phyloP scores from a whole-genome alignment of 495 filamentous ascomycete genomes.

The Ramalina intermedia region DNA sequence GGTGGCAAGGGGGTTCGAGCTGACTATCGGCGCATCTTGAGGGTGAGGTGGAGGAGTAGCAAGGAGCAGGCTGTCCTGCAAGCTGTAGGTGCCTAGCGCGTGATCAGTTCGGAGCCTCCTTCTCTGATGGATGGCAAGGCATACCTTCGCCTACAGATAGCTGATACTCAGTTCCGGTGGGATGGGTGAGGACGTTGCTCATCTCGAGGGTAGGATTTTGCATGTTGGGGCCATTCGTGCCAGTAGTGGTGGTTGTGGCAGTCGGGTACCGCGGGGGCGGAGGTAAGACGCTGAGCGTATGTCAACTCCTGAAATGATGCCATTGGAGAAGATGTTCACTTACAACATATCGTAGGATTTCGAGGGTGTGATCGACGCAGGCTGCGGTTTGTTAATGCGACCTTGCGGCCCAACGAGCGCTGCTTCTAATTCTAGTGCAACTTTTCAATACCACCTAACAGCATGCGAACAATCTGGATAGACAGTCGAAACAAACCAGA shows the following conservation, averaged over 20 bases:
- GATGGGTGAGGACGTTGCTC: conserved; percentile 72
- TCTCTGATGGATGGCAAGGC: background rate
- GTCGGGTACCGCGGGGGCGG: conserved; percentile 73
- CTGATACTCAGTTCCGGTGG: conserved; percentile 62
- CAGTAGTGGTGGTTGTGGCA: conserved; percentile 38
- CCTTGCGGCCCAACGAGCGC: too few species aligned
- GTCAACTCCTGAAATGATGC: too few species aligned
- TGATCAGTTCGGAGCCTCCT: background rate
- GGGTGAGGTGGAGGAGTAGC: conserved; percentile 92
- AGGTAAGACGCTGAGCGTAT: conserved; percentile 50
- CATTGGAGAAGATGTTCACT: background rate
- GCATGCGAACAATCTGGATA: too few species aligned
- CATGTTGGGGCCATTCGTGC: conserved; percentile 46
- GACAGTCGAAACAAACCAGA: too few species aligned
- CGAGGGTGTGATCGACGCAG: too few species aligned
- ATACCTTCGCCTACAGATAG: conserved; percentile 86
- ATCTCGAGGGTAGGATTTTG: conserved; percentile 70
- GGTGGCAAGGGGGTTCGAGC: conserved; percentile 81
- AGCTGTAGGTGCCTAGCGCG: conserved; percentile 61
- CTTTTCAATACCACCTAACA: too few species aligned
- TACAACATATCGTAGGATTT: conserved; percentile 7
- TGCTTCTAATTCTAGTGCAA: too few species aligned
- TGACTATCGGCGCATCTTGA: conserved; percentile 71
- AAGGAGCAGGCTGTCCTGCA: conserved; percentile 79
- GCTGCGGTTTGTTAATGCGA: too few species aligned